phyloP scores from a whole-genome alignment of 202 grass and related monocot genomes.

The Hordeum pubiflorum region DNA sequence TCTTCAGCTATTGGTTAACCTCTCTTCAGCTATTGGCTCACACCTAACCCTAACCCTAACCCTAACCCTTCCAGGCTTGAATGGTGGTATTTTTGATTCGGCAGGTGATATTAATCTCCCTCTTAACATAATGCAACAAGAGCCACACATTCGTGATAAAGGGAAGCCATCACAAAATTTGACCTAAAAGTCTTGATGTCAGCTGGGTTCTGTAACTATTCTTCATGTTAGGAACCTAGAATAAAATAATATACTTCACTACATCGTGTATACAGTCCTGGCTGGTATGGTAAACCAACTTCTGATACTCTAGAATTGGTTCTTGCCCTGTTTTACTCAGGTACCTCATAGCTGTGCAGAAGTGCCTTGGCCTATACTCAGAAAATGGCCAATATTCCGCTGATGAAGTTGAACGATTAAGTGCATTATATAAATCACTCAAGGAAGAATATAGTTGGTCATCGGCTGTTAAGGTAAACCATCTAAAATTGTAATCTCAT shows the following conservation, averaged over 20 bases:
- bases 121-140: neutral
- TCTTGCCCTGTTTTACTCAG: conserved; percentile 41
- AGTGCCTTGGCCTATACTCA: conserved; percentile 77
- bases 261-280: neutral
- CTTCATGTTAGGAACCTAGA: neutral
- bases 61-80: neutral
- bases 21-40: neutral
- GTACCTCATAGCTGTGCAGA: conserved; percentile 88
- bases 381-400: conserved; percentile 72
- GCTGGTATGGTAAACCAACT: neutral
- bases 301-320: conserved; percentile 11
- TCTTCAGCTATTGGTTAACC: too few relatives aligned
- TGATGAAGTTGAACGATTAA: conserved; percentile 65
- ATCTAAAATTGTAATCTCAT: conserved; percentile 3
- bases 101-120: neutral
- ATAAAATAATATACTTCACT: neutral
- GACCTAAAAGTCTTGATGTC: neutral
- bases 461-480: conserved; percentile 90
- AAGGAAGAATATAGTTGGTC: conserved; percentile 83
- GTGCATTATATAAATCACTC: conserved; percentile 72
- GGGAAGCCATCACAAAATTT: neutral
- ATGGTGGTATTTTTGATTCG: neutral
- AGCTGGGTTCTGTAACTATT: conserved; percentile 7
- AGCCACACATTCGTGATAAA: neutral
- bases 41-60: neutral